These are phyloP conservation scores for Mycosphaerelloides madeirae DNA, from an alignment of 2,329 filamentous ascomycete species.

Conservation along the genomic window DNA sequence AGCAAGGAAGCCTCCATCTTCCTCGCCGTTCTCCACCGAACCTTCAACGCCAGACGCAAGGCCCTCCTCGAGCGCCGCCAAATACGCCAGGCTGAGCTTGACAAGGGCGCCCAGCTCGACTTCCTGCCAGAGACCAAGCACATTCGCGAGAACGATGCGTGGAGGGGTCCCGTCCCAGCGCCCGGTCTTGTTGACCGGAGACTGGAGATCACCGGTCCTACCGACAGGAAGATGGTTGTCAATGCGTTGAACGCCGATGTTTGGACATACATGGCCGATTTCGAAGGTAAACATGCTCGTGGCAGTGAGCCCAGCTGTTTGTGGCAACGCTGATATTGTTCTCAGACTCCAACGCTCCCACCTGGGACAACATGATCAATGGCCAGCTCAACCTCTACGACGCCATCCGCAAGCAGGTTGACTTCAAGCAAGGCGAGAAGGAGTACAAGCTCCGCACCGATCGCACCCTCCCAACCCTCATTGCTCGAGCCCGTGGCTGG, in stretches of 20 bases:
- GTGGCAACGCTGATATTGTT: conserved; percentile 4
- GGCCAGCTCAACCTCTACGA: conserved; percentile 98
- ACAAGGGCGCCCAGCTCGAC: conserved; percentile 81
- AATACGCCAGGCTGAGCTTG: conserved; percentile 84
- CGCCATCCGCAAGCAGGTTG: conserved; percentile 85
- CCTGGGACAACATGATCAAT: conserved; percentile 99
- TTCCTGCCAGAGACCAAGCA: conserved; percentile 94
- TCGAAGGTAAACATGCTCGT: conserved; percentile 67
- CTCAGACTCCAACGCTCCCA: conserved; percentile 88
- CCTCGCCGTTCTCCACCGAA: conserved; percentile 87
- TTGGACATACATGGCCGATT: conserved; percentile 99
- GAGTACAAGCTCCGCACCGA: conserved; percentile 97
- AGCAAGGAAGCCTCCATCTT: conserved; percentile 87
- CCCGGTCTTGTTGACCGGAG: conserved; percentile 89
- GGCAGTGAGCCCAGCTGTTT: neutral
- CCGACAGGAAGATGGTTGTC: conserved; percentile 97
- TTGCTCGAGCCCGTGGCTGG: conserved; percentile 93
- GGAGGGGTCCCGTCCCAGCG: conserved; percentile 87
- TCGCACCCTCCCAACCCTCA: conserved; percentile 79
- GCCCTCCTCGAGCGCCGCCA: conserved; percentile 79
- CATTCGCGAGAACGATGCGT: conserved; percentile 88
- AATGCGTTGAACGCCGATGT: conserved; percentile 95
- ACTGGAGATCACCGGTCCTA: conserved; percentile 95
- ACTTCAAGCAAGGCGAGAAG: conserved; percentile 93
- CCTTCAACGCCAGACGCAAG: conserved; percentile 88